A percentile compares a stretch with the other conserved stretches of the same genome.
phyloP scores from a whole-genome alignment of 345 rosid genomes.

The Populus euphratica region DNA sequence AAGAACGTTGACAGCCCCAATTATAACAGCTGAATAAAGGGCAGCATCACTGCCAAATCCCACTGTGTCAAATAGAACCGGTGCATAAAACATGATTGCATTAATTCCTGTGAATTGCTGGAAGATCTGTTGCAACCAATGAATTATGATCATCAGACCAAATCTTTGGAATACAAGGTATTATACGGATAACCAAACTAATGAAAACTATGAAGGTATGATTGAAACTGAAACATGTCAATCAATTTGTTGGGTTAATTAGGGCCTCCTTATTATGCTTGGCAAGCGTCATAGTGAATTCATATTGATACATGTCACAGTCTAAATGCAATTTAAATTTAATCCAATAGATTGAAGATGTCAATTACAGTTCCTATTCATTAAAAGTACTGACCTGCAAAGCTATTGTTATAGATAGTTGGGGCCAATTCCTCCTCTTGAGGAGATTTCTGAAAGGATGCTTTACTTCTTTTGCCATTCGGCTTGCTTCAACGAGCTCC shows the following conservation, averaged over 20 bases:
- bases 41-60: slow-evolving; percentile 77
- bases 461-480: slow-evolving; percentile 72
- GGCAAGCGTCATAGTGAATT: not conserved
- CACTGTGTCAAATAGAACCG: slow-evolving; percentile 70
- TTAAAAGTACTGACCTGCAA: slow-evolving; percentile 52
- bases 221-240: not conserved
- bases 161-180: not conserved
- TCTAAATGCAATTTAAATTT: not conserved
- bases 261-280: not conserved
- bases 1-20: slow-evolving; percentile 83
- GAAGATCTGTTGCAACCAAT: slow-evolving; percentile 51
- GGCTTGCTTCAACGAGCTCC: slow-evolving; percentile 91
- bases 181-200: not conserved
- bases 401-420: slow-evolving; percentile 68
- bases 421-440: slow-evolving; percentile 70
- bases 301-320: not conserved
- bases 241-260: not conserved
- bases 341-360: not conserved
- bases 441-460: slow-evolving; percentile 89
- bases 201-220: not conserved
- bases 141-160: not conserved
- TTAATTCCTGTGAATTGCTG: slow-evolving; percentile 94
- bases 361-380: not conserved
- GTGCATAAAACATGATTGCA: slow-evolving; percentile 96
- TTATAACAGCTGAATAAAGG: slow-evolving; percentile 91